Evolutionary conservation across 2,329 filamentous ascomycete genomes (phyloP).

Genomic region (Acarospora socialis): DNA sequence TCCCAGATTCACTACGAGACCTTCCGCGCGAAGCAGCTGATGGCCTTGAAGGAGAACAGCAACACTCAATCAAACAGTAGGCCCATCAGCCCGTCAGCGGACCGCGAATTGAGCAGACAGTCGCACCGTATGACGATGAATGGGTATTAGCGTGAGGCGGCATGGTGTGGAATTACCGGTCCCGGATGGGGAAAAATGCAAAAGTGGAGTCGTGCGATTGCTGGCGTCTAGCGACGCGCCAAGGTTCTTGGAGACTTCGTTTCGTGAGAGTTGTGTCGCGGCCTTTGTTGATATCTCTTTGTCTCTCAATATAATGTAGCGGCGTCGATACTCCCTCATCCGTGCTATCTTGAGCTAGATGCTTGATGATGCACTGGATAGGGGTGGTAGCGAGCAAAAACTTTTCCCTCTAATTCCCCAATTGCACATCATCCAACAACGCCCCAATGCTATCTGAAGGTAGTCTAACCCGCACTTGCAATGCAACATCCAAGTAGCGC

Average conservation of each 20-base stretch:
- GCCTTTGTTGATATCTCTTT: conserved; percentile 27
- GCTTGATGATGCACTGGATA: conserved; percentile 5
- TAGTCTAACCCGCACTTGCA: background rate
- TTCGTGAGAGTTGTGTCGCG: conserved; percentile 2
- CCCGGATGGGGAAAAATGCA: too few relatives aligned
- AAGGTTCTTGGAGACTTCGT: too few relatives aligned
- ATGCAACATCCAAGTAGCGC: conserved; percentile 7
- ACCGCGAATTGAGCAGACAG: conserved; percentile 90
- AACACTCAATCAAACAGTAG: conserved; percentile 68
- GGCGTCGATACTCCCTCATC: conserved; percentile 1
- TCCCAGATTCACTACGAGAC: conserved; percentile 99
- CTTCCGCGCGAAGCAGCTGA: conserved; percentile 96
- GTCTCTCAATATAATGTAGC: too few relatives aligned
- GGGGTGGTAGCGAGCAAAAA: conserved; percentile 6
- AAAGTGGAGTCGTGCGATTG: background rate
- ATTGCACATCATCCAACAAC: conserved; percentile 26
- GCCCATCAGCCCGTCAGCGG: conserved; percentile 88
- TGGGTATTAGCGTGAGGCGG: conserved; percentile 56
- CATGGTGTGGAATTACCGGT: too few relatives aligned
- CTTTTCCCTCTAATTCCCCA: too few relatives aligned
- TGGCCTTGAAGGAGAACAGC: conserved; percentile 96
- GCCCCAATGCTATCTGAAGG: conserved; percentile 15
- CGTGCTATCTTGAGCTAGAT: conserved; percentile 1
- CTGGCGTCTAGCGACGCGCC: background rate
- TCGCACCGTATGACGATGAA: conserved; percentile 98